Percentiles rank a stretch among this genome's conserved stretches.
phyloP scores from a whole-genome alignment of 202 grass and related monocot genomes.

The Alloteropsis angusta region DNA sequence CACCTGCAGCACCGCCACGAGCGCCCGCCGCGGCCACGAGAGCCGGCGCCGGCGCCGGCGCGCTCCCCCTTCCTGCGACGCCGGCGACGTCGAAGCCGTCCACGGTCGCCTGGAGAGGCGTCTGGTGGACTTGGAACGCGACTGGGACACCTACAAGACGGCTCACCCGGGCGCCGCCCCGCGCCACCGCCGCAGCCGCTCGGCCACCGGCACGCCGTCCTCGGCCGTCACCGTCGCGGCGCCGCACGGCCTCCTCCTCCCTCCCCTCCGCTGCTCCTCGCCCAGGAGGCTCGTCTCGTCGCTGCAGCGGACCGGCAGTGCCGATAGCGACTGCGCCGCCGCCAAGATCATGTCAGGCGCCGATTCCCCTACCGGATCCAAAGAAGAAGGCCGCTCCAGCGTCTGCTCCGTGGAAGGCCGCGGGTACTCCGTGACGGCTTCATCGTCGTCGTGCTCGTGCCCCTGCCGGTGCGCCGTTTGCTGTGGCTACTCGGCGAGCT shows the following conservation, averaged over 20 bases:
- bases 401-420: background rate
- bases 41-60: background rate
- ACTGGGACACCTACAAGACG: slow-evolving; percentile 21
- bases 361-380: background rate
- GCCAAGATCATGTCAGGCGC: background rate
- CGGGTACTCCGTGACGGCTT: background rate
- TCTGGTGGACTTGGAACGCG: background rate
- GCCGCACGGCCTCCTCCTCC: background rate
- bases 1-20: slow-evolving; percentile 20
- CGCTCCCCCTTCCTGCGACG: background rate
- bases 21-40: background rate
- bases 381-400: background rate
- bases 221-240: background rate
- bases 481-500: background rate
- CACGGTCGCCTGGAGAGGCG: background rate
- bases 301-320: background rate
- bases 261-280: background rate
- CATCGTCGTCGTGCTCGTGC: background rate
- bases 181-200: background rate
- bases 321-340: background rate
- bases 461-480: background rate
- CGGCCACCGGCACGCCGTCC: background rate
- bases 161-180: background rate
- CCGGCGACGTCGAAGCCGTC: background rate
- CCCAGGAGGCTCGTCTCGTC: slow-evolving; percentile 15